Evolutionary conservation across 2,329 filamentous ascomycete species (phyloP), one percentile per base, ranked within the genome.

Genomic region (Bipolaris sorokiniana): DNA sequence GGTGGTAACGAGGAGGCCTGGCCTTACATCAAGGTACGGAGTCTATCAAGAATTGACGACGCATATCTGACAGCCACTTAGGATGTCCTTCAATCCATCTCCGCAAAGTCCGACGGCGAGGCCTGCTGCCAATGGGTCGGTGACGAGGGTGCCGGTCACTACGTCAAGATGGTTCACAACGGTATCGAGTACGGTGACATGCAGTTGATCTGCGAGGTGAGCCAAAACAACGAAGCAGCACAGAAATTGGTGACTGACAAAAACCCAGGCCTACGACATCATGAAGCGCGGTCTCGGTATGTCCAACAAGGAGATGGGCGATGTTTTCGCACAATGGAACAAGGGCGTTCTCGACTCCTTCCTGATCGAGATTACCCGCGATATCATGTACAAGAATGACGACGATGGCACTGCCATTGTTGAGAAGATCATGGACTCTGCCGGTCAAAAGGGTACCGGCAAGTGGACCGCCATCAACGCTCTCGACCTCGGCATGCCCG

Each of bases 151-250:
- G 91, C 95, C 82, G 95, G 95, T 73, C 95, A 99, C 89, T 99
- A 97, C 86, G 94, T 99, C 85, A 99, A 99, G 91, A 99, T 99
- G 95, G 95, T 99, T 65, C 95, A 99, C 90, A 99, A 99, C 83
- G 95, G 95, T 87, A 99, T 99, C 74, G 95, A 99, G 84, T 99
- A 99, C 80, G 95, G 95, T 88, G 95, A 99, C 84, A 99, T 99
- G 95, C 95, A 99, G 86, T 87, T 99, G 76, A 99, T 99, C 79
- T 96, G 90, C 82, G 95, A 99, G 89, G 94, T 97, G 82, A 72
- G 86, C 37, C 13, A 40, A 37, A 15, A 26, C 2, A 23, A 11
- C 26, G 11, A 15, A 20, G 16, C 13, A 28, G n/a, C 9, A 7
- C 3, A 22, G 41, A n/a, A 31, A 11, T 26, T 18, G 11, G 31